A percentile compares a stretch with the other conserved stretches of the same genome.
Conservation (phyloP, 306 rosid species). For the cucumber (Cucumis sativus) region Cucumber_9930_V3 NC_026661.2:22185001-22185500, state of each 20-base stretch:
- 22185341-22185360: slow-evolving; percentile 8
- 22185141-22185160: not conserved
- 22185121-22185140: not conserved
- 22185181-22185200: not conserved
- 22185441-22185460: slow-evolving; percentile 17
- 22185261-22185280: slow-evolving; percentile 8
- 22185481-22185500: slow-evolving; percentile 18
- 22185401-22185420: not conserved
- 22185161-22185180: not conserved
- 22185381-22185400: slow-evolving; percentile 13
- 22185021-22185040: not conserved
- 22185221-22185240: slow-evolving; percentile 13
- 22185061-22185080: not conserved
- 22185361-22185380: not conserved
- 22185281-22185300: slow-evolving; percentile 18
- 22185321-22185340: slow-evolving; percentile 14
- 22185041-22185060: not conserved
- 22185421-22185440: not conserved
- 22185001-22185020: not conserved
- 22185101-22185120: not conserved
- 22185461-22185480: slow-evolving; percentile 20
- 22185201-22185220: slow-evolving; percentile 13
- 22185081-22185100: not conserved
- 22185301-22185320: slow-evolving; percentile 6
- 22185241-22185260: slow-evolving; percentile 10